phyloP scores from a whole-genome alignment of 768 basidiomycete genomes.

The Trametes maxima region DNA sequence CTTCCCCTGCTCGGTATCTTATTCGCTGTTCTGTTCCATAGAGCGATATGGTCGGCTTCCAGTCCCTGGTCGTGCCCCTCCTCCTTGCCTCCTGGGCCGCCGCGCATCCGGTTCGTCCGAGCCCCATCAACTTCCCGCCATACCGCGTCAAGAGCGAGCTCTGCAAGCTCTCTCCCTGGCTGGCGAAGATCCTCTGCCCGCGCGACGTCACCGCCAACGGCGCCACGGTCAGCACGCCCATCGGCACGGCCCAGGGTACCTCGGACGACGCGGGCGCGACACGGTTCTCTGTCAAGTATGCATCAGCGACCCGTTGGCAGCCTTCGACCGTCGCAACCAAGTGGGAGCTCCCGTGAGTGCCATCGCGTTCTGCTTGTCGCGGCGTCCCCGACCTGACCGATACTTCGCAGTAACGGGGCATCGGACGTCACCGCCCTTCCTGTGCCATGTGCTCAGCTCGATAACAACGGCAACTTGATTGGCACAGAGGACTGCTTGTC shows the following conservation, averaged over 20 bases:
- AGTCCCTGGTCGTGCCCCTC: conserved; percentile 37
- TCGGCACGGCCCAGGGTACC: conserved; percentile 61
- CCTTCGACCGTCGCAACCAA: conserved; percentile 52
- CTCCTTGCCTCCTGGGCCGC: conserved; percentile 33
- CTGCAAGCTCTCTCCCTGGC: conserved; percentile 45
- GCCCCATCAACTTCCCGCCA: conserved; percentile 38
- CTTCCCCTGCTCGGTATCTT: conserved; percentile 32
- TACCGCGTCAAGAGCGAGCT: conserved; percentile 42
- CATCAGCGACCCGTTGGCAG: conserved; percentile 61
- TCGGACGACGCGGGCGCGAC: conserved; percentile 49
- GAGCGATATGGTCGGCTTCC: conserved; percentile 39
- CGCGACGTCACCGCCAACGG: conserved; percentile 31
- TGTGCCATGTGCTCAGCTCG: conserved; percentile 69
- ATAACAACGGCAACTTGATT: conserved; percentile 38
- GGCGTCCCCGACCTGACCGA: conserved; percentile 6
- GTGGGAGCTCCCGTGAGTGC: conserved; percentile 69
- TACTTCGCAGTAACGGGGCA: conserved; percentile 46
- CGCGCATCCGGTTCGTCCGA: conserved; percentile 29
- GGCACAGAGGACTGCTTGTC: conserved; percentile 82
- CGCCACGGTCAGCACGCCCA: conserved; percentile 44
- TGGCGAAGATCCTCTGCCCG: conserved; percentile 47
- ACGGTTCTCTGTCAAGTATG: conserved; percentile 71
- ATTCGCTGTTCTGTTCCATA: conserved; percentile 26
- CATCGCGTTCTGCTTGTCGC: background rate
- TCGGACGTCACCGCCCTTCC: conserved; percentile 60